Evolutionary conservation across 75 land plant genomes (phyloP).

Genomic region (Sequoia sempervirens): DNA sequence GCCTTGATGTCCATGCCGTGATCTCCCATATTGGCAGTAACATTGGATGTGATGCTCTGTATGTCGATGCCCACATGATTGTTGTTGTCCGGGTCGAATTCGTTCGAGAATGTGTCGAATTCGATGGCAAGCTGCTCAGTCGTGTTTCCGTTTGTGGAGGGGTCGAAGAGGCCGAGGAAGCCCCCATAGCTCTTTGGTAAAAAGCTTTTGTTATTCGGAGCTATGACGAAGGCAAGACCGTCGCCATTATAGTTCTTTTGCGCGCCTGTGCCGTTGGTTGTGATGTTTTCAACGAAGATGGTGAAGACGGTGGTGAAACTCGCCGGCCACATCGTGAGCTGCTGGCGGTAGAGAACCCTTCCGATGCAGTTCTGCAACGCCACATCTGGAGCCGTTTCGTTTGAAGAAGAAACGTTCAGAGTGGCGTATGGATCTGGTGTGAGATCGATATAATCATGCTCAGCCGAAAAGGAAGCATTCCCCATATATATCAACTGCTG

Average conservation of each 20-base stretch:
- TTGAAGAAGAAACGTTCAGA: neutral
- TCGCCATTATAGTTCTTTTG: conserved; percentile 14
- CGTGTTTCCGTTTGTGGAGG: conserved; percentile 9
- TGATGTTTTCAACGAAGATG: conserved; percentile 6
- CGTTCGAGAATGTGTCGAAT: conserved; percentile 37
- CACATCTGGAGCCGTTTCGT: neutral
- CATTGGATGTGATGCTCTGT: conserved; percentile 14
- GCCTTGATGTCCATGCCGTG: conserved; percentile 20
- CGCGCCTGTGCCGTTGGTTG: neutral
- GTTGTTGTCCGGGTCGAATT: conserved; percentile 23
- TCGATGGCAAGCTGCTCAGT: conserved; percentile 30
- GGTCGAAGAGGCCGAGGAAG: conserved; percentile 29
- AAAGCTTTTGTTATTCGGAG: conserved; percentile 5
- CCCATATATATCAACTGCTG: conserved; percentile 6
- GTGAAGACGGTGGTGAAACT: conserved; percentile 32
- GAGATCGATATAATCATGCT: conserved; percentile 16
- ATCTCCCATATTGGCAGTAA: neutral
- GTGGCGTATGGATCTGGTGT: conserved; percentile 6
- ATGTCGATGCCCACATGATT: conserved; percentile 42
- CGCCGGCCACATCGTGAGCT: conserved; percentile 25
- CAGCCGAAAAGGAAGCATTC: conserved; percentile 7
- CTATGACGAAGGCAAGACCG: conserved; percentile 43
- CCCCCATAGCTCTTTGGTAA: conserved; percentile 20
- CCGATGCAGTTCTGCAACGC: conserved; percentile 8
- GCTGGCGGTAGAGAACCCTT: conserved; percentile 14